phyloP scores from a whole-genome alignment of 495 filamentous ascomycete genomes.

The Talaromyces thailandensis region DNA sequence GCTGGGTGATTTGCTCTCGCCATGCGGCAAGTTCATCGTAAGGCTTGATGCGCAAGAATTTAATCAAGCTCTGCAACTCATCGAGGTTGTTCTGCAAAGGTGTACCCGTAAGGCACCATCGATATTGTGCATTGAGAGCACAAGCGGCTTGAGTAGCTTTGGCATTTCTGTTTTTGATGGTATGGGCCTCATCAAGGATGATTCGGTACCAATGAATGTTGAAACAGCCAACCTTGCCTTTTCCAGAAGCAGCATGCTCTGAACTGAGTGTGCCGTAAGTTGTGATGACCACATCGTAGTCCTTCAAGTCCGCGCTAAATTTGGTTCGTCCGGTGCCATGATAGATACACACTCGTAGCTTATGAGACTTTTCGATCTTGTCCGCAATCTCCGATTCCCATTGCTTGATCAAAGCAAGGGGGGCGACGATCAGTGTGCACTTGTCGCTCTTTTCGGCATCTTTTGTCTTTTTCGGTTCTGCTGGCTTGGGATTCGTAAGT shows the following conservation, averaged over 20 bases:
- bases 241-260: constrained; percentile 63
- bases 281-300: constrained; percentile 93
- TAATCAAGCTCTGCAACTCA: constrained; percentile 86
- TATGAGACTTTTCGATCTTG: constrained; percentile 59
- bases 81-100: constrained; percentile 98
- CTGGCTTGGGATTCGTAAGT: constrained; percentile 68
- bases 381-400: constrained; percentile 90
- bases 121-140: constrained; percentile 69
- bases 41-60: constrained; percentile 86
- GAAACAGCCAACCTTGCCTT: constrained; percentile 72
- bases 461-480: constrained; percentile 12
- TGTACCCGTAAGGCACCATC: constrained; percentile 94
- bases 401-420: constrained; percentile 89
- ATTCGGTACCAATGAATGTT: constrained; percentile 90
- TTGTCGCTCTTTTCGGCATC: constrained; percentile 34
- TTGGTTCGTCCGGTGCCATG: constrained; percentile 84
- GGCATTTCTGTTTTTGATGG: constrained; percentile 95
- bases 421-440: constrained; percentile 87
- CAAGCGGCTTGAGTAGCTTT: constrained; percentile 87
- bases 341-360: constrained; percentile 73
- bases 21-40: constrained; percentile 74
- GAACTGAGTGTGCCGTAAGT: constrained; percentile 93
- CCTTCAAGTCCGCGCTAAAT: constrained; percentile 57
- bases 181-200: constrained; percentile 93
- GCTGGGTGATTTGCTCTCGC: constrained; percentile 79